These are phyloP conservation scores for Cutaneotrichosporon cavernicola DNA, from an alignment of 1,284 basidiomycete genomes.

Conservation along the genomic window DNA sequence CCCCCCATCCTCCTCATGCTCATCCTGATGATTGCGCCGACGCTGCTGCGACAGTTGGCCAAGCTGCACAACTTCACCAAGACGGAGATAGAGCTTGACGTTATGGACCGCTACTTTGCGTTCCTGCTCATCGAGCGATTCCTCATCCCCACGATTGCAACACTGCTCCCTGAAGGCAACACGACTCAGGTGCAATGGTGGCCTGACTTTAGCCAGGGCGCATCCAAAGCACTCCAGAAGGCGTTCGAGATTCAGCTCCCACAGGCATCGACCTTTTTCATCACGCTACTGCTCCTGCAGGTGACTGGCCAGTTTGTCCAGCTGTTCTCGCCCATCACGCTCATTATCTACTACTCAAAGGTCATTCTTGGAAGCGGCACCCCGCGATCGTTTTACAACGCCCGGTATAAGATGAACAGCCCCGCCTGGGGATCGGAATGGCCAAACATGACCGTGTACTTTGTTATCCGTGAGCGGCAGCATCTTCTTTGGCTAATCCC, in stretches of 20 bases:
- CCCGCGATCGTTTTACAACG: slow-evolving; percentile 53
- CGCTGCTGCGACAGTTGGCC: slow-evolving; percentile 64
- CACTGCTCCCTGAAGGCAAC: slow-evolving; percentile 56
- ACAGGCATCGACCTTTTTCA: slow-evolving; percentile 73
- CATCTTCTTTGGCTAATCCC: slow-evolving; percentile 30
- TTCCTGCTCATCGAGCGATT: slow-evolving; percentile 71
- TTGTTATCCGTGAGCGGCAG: slow-evolving; percentile 68
- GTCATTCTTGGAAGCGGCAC: slow-evolving; percentile 57
- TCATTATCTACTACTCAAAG: slow-evolving; percentile 67
- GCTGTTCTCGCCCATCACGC: slow-evolving; percentile 63
- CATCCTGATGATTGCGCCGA: slow-evolving; percentile 67
- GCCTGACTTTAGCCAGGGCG: background rate
- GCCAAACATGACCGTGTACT: slow-evolving; percentile 66
- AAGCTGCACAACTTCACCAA: slow-evolving; percentile 70
- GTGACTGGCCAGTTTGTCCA: slow-evolving; percentile 51
- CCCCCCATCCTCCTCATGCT: slow-evolving; percentile 68
- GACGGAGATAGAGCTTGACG: slow-evolving; percentile 68
- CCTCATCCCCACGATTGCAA: slow-evolving; percentile 66
- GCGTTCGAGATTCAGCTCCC: slow-evolving; percentile 65
- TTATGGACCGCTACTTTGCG: slow-evolving; percentile 72
- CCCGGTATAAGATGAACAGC: slow-evolving; percentile 47
- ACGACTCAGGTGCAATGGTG: background rate
- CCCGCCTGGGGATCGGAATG: slow-evolving; percentile 77
- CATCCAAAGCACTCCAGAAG: slow-evolving; percentile 57
- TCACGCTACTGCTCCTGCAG: slow-evolving; percentile 64